Evolutionary conservation across 2,329 filamentous ascomycete species (phyloP), one percentile per base, ranked within the genome.

Genomic region (Fusarium sp.): DNA sequence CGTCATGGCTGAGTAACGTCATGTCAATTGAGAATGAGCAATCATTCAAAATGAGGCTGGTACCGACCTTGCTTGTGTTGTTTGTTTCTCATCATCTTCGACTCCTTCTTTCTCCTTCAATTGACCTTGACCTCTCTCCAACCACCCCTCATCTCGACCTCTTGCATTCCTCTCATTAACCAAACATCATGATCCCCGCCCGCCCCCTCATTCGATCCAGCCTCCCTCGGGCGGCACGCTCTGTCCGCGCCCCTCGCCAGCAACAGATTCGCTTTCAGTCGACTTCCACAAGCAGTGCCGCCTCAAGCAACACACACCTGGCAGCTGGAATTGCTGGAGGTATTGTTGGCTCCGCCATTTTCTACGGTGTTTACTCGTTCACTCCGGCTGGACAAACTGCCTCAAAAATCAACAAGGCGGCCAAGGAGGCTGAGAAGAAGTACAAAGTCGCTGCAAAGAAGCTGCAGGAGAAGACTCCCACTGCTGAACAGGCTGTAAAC

Each of bases 401-500:
- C 8, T 80, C 78, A 64, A 83, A 82, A 57, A 79, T 88, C 74
- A 87, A 88, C 80, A 86, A 85, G 75, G 82, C 83, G 2, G 84
- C 83, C 11, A 86, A 87, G 63, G 87, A 91, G 63, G 89, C 91
- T 3, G 88, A 91, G 79, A 83, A 85, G 64, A 90, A 92, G 79
- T 89, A 92, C 81, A 83, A 91, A 43, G 85, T 87, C 9, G 88
- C 91, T 2, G 88, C 88, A 37, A 84, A 90, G 74, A 90, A 90
- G 79, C 84, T 93, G 7, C 88, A 92, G 73, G 83, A 91, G 65
- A 86, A 87, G 54, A 89, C 92, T 0, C 93, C 93, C 0, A 88
- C 90, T 69, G 87, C 92, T 16, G 92, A 93, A 72, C 88, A 93
- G 81, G 92, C 92, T 1, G 84, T 94, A 43, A 83, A 88, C 70